These are phyloP conservation scores for Micractinium conductrix DNA, from an alignment of 139 green algal species.

Conservation along the genomic window DNA sequence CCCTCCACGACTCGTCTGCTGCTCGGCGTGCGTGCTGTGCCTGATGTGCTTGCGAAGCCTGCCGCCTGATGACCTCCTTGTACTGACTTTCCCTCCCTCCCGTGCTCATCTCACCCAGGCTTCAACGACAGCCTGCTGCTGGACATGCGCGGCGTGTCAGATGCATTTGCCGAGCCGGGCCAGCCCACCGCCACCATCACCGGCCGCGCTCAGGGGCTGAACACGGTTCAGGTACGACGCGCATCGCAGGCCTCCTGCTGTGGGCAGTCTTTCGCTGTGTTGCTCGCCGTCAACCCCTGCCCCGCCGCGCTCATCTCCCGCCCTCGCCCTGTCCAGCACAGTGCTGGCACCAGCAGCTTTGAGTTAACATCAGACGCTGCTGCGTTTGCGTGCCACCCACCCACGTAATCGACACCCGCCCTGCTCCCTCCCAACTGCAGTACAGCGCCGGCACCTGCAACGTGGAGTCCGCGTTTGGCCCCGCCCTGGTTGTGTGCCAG, in stretches of 20 bases:
- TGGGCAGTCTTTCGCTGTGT: not conserved
- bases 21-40: not conserved
- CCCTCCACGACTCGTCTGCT: too few relatives aligned
- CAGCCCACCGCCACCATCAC: conserved; percentile 11
- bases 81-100: too few relatives aligned
- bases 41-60: too few relatives aligned
- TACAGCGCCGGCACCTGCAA: conserved; percentile 37
- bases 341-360: not conserved
- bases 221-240: conserved; percentile 2
- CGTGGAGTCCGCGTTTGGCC: conserved; percentile 2
- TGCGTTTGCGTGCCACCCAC: not conserved
- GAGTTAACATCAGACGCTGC: not conserved
- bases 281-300: not conserved
- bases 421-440: not conserved
- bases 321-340: too few relatives aligned
- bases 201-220: conserved; percentile 14
- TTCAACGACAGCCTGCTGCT: not conserved
- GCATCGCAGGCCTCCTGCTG: not conserved
- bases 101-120: not conserved
- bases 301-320: too few relatives aligned
- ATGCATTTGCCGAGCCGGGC: not conserved
- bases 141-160: conserved; percentile 3
- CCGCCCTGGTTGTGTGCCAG: not conserved
- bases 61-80: too few relatives aligned
- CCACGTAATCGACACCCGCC: too few relatives aligned